Percentiles rank a stretch among this genome's conserved stretches.
These are phyloP conservation scores for Marchantia polymorpha DNA, from an alignment of 225 moss, liverwort and hornwort species.

Conservation along the genomic window DNA sequence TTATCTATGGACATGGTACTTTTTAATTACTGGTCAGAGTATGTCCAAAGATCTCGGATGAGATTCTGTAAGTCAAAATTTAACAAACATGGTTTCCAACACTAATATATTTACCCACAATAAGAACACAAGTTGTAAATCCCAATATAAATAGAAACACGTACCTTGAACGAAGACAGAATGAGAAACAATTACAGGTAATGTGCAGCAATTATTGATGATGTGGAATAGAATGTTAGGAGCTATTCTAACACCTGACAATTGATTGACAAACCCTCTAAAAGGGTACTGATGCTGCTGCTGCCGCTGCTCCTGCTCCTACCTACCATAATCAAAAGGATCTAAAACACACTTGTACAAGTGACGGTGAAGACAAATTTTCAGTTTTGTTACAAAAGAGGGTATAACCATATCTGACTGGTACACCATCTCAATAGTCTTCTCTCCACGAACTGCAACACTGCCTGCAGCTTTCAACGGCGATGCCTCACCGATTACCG, in stretches of 20 bases:
- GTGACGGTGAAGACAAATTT: constrained; percentile 29
- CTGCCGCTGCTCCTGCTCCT: constrained; percentile 22
- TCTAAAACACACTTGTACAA: constrained; percentile 44
- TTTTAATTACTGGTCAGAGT: too few relatives aligned
- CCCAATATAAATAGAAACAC: neutral
- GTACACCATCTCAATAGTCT: constrained; percentile 26
- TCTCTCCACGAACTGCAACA: constrained; percentile 31
- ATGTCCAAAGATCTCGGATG: too few relatives aligned
- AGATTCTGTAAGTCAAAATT: too few relatives aligned
- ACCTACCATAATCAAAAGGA: constrained; percentile 30
- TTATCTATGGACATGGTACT: too few relatives aligned
- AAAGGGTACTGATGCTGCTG: constrained; percentile 21
- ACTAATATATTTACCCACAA: too few relatives aligned
- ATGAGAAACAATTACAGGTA: neutral
- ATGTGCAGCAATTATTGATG: constrained; percentile 39
- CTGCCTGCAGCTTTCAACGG: constrained; percentile 30
- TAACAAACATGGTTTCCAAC: too few relatives aligned
- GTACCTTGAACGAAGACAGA: neutral
- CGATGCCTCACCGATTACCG: constrained; percentile 33
- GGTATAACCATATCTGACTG: constrained; percentile 28
- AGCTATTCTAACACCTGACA: constrained; percentile 36
- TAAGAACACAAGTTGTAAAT: too few relatives aligned
- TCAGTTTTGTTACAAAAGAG: constrained; percentile 48
- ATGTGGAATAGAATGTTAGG: constrained; percentile 37
- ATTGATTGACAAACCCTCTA: constrained; percentile 29